These are phyloP conservation scores for Diospyros lotus DNA, from an alignment of 148 eudicot species.

Conservation along the genomic window DNA sequence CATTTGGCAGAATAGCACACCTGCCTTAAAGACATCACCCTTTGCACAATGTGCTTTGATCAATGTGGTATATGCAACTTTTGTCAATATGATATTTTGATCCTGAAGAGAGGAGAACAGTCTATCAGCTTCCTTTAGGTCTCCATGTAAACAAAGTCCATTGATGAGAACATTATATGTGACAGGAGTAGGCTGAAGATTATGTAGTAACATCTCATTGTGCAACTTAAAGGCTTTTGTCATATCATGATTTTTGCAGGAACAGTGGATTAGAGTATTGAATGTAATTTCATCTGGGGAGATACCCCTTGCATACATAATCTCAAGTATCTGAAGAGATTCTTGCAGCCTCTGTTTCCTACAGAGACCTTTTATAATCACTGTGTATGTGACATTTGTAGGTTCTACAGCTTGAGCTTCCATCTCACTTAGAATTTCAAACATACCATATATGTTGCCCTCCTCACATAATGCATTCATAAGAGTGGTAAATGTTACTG, in stretches of 20 bases:
- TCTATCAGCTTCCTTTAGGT: constrained; percentile 50
- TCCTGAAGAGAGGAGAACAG: constrained; percentile 40
- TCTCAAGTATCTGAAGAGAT: constrained; percentile 36
- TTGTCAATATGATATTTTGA: constrained; percentile 44
- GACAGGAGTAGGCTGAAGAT: constrained; percentile 50
- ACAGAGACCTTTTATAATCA: constrained; percentile 64
- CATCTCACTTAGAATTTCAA: constrained; percentile 56
- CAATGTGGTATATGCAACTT: constrained; percentile 59
- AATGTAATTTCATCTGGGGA: constrained; percentile 63
- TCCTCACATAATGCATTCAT: constrained; percentile 60
- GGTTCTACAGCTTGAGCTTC: constrained; percentile 40
- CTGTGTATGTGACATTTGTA: constrained; percentile 70
- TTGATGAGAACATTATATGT: constrained; percentile 75
- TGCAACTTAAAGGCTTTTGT: constrained; percentile 44
- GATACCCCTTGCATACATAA: constrained; percentile 51
- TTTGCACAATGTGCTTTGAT: constrained; percentile 87
- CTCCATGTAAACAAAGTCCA: constrained; percentile 59
- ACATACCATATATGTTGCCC: constrained; percentile 35
- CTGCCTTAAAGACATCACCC: constrained; percentile 53
- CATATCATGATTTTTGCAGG: constrained; percentile 45
- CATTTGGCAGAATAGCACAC: constrained; percentile 53
- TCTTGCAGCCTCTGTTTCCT: constrained; percentile 42
- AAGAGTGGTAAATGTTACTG: constrained; percentile 68
- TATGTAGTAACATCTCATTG: constrained; percentile 44
- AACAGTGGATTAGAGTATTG: constrained; percentile 66